Conservation (phyloP, 192 early-diverging fungal species). For the Dissophora globulifera region DNA sequence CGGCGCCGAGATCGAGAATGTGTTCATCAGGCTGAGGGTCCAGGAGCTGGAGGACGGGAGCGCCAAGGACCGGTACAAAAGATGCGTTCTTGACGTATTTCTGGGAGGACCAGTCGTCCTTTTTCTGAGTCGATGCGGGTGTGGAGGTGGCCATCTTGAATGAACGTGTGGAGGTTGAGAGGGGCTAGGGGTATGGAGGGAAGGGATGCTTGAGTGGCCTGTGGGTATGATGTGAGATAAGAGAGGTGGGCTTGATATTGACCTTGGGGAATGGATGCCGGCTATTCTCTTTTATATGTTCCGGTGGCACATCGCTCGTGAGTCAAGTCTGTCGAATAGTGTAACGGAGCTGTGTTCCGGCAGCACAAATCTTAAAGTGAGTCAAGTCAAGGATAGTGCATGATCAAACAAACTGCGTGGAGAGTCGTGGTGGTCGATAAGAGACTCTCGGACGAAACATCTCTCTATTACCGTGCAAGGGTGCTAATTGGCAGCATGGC, state of each 20-base stretch:
- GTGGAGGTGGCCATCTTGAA: background rate
- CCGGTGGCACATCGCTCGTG: background rate
- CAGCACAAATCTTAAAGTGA: no score
- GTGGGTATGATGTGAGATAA: background rate
- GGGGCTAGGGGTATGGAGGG: background rate
- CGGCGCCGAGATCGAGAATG: slow-evolving; percentile 78
- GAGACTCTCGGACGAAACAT: no score
- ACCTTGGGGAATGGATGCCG: no score
- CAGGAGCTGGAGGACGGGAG: slow-evolving; percentile 61
- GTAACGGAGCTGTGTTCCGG: no score
- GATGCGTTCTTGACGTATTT: slow-evolving; percentile 64
- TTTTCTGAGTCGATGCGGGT: background rate
- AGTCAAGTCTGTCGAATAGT: slow-evolving; percentile 18
- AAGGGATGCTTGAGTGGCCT: background rate
- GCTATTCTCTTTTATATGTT: slow-evolving; percentile 18
- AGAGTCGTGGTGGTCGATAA: no score
- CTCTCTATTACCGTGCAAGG: no score
- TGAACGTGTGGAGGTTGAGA: background rate
- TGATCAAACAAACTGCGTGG: no score
- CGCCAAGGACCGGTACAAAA: slow-evolving; percentile 66
- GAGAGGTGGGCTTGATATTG: background rate
- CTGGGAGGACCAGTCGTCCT: slow-evolving; percentile 63
- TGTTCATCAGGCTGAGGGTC: slow-evolving; percentile 59
- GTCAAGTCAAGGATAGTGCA: no score
- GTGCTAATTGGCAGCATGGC: no score